These are phyloP conservation scores for Verticillium isaacii DNA, from an alignment of 2,329 filamentous ascomycete genomes.

Conservation along the genomic window DNA sequence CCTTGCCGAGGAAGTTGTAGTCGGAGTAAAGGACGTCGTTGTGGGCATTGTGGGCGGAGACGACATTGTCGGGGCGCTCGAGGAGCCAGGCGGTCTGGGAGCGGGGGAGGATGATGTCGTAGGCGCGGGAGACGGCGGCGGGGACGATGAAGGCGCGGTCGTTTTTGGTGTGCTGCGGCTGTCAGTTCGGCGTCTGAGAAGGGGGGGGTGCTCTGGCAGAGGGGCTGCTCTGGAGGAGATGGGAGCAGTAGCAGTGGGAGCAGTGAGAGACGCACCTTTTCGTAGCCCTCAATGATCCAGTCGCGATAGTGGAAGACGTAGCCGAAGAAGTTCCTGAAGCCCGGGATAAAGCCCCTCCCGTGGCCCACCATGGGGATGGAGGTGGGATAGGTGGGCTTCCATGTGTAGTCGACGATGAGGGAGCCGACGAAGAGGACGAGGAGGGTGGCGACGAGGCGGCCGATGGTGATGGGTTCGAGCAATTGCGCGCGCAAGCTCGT, in stretches of 20 bases:
- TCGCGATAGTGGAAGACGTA: conserved; percentile 30
- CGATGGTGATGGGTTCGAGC: conserved; percentile 23
- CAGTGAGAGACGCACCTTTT: conserved; percentile 23
- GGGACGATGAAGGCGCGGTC: conserved; percentile 36
- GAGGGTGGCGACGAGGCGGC: conserved; percentile 20
- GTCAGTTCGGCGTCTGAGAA: not conserved
- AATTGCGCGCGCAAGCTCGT: conserved; percentile 18
- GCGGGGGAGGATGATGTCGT: conserved; percentile 39
- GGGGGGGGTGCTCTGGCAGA: not conserved
- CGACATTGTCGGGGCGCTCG: conserved; percentile 37
- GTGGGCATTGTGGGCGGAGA: conserved; percentile 36
- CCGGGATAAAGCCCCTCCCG: conserved; percentile 28
- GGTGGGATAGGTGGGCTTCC: conserved; percentile 32
- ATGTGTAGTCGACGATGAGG: conserved; percentile 33
- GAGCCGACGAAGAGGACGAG: conserved; percentile 28
- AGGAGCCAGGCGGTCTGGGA: conserved; percentile 41
- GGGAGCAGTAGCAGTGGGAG: not conserved
- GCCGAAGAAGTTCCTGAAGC: conserved; percentile 31
- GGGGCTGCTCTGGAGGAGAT: too few relatives aligned
- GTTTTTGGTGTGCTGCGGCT: conserved; percentile 33
- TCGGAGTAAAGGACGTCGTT: conserved; percentile 28
- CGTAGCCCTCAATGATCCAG: conserved; percentile 38
- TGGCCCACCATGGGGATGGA: conserved; percentile 36
- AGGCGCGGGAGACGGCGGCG: conserved; percentile 31
- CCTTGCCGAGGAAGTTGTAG: conserved; percentile 37